A percentile compares a stretch with the other conserved stretches of the same genome.
phyloP scores from a whole-genome alignment of 108 stramenopile species.

The Fistulifera pelliculosa region DNA sequence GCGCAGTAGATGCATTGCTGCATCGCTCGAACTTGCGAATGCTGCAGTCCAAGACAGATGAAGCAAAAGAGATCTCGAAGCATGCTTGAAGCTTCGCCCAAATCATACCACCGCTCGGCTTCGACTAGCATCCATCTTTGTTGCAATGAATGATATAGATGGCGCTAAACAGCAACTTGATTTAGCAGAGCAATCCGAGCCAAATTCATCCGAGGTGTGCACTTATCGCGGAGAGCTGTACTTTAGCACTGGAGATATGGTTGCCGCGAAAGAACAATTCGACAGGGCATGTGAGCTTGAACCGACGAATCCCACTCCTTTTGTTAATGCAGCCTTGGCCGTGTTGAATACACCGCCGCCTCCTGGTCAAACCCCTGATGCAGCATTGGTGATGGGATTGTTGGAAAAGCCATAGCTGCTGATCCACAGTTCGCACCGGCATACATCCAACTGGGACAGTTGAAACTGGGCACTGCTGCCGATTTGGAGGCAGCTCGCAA shows the following conservation, averaged over 20 bases:
- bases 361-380: constrained; percentile 61
- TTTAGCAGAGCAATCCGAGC: constrained; percentile 49
- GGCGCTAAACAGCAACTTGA: constrained; percentile 70
- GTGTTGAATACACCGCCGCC: constrained; percentile 68
- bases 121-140: constrained; percentile 75
- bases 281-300: constrained; percentile 78
- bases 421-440: constrained; percentile 88
- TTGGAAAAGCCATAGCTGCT: constrained; percentile 71
- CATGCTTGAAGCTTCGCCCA: constrained; percentile 66
- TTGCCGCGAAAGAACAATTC: constrained; percentile 56
- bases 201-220: constrained; percentile 77
- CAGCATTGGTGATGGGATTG: constrained; percentile 47
- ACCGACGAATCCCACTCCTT: constrained; percentile 77
- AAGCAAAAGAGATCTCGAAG: constrained; percentile 66
- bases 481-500: constrained; percentile 58
- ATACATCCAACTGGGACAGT: constrained; percentile 83
- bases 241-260: constrained; percentile 70
- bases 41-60: constrained; percentile 52
- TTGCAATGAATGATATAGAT: constrained; percentile 56
- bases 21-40: constrained; percentile 81
- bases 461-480: constrained; percentile 80
- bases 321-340: constrained; percentile 82
- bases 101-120: constrained; percentile 75
- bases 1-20: constrained; percentile 71
- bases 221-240: constrained; percentile 82